Conservation (phyloP, 83 land plant genomes). For the Picea abies region DNA sequence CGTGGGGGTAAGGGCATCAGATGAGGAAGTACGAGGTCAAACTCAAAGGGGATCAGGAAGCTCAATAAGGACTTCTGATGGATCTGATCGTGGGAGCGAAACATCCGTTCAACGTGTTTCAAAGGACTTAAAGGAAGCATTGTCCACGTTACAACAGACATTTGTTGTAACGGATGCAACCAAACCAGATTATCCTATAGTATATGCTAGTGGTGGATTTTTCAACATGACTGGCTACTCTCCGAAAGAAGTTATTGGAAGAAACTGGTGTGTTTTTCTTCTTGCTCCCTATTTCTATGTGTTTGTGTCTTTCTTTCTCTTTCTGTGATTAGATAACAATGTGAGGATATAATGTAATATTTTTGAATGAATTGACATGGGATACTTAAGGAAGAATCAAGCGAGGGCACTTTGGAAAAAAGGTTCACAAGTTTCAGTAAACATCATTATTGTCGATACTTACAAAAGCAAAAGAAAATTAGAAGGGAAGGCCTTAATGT, state of each 20-base stretch:
- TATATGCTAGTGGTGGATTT: slow-evolving; percentile 97
- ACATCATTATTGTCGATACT: background rate
- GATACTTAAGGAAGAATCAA: background rate
- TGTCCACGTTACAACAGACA: slow-evolving; percentile 83
- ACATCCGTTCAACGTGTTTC: slow-evolving; percentile 69
- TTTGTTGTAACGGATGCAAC: slow-evolving; percentile 98
- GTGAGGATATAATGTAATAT: background rate
- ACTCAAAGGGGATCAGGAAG: slow-evolving; percentile 27
- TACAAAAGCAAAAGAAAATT: background rate
- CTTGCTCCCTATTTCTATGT: background rate
- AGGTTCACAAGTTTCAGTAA: background rate
- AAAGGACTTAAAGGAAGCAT: slow-evolving; percentile 83
- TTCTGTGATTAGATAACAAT: background rate
- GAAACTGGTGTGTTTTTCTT: slow-evolving; percentile 68
- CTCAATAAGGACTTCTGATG: slow-evolving; percentile 54
- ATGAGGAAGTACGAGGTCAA: slow-evolving; percentile 29
- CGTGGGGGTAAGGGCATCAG: slow-evolving; percentile 21
- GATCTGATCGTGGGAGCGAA: slow-evolving; percentile 35
- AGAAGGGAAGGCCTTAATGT: background rate
- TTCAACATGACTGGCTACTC: slow-evolving; percentile 93
- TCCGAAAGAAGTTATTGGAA: slow-evolving; percentile 85
- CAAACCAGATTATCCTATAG: slow-evolving; percentile 82
- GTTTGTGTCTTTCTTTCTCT: background rate
- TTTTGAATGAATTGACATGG: background rate
- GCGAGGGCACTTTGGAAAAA: background rate